Conservation (phyloP, 495 filamentous ascomycete genomes). For the Ascodesmis nigricans region DNA sequence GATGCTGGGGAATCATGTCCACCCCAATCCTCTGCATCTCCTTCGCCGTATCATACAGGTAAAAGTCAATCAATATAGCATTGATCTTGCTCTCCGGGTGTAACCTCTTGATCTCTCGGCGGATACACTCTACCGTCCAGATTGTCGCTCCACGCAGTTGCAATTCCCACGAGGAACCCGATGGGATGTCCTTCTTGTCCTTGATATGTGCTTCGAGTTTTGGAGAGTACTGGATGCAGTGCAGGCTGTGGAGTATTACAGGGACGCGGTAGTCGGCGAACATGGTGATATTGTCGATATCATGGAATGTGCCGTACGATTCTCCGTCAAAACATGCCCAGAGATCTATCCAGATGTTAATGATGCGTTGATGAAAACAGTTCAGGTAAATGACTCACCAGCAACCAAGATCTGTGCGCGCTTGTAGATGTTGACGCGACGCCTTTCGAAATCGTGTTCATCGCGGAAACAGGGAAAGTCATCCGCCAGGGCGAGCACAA, state of each 20-base stretch:
- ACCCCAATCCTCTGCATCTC: slow-evolving; percentile 39
- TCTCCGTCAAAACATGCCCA: slow-evolving; percentile 85
- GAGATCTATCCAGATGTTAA: slow-evolving; percentile 32
- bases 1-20: slow-evolving; percentile 64
- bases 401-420: slow-evolving; percentile 89
- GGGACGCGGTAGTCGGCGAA: slow-evolving; percentile 96
- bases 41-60: slow-evolving; percentile 86
- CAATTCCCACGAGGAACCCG: slow-evolving; percentile 61
- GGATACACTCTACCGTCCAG: slow-evolving; percentile 81
- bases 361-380: not conserved
- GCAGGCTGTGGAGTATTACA: slow-evolving; percentile 70
- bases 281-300: slow-evolving; percentile 92
- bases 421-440: slow-evolving; percentile 66
- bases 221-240: slow-evolving; percentile 65
- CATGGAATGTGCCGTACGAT: slow-evolving; percentile 58
- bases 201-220: slow-evolving; percentile 48
- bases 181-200: slow-evolving; percentile 36
- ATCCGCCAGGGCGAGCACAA: slow-evolving; percentile 61
- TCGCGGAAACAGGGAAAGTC: slow-evolving; percentile 78
- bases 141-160: slow-evolving; percentile 77
- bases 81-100: slow-evolving; percentile 37
- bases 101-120: slow-evolving; percentile 49
- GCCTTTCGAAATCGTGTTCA: slow-evolving; percentile 45
- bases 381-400: slow-evolving; percentile 9
- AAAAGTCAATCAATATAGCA: slow-evolving; percentile 75